Evolutionary conservation across 163 green algal species (phyloP).

Genomic region (Volvox carteri): DNA sequence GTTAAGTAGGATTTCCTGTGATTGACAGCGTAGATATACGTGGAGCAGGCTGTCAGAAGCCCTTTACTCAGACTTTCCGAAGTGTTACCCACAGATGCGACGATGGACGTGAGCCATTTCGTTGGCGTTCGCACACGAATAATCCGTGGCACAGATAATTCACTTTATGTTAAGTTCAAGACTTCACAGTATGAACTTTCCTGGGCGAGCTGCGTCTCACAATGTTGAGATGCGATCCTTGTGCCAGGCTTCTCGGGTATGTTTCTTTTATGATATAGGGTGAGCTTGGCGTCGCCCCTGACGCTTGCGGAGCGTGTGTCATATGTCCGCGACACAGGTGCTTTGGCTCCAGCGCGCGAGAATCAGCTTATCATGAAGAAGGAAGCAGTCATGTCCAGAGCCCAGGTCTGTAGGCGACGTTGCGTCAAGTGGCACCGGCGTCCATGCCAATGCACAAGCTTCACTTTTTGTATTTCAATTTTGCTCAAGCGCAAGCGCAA

Average conservation of each 20-base stretch:
- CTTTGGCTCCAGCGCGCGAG: neutral
- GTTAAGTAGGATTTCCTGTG: too few species aligned
- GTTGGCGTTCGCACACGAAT: too few species aligned
- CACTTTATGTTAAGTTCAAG: neutral
- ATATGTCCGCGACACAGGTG: neutral
- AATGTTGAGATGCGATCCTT: neutral
- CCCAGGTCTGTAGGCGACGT: neutral
- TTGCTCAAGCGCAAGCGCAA: too few species aligned
- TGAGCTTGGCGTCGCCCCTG: neutral
- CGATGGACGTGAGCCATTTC: too few species aligned
- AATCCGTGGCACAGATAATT: neutral
- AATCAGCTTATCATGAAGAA: neutral
- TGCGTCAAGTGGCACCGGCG: too few species aligned
- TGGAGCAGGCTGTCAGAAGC: too few species aligned
- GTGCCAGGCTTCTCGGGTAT: neutral
- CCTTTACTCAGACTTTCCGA: neutral
- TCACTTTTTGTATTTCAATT: too few species aligned
- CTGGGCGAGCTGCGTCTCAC: neutral
- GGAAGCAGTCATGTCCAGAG: neutral
- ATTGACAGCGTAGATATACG: too few species aligned
- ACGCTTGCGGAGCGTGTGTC: too few species aligned
- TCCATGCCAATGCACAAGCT: too few species aligned
- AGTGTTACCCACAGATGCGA: too few species aligned
- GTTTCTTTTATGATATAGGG: neutral
- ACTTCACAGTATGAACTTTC: constrained; percentile 28